Evolutionary conservation across 331 rosid genomes (phyloP), one percentile per base, ranked within the genome.

Genomic region (Telfairia occidentalis): DNA sequence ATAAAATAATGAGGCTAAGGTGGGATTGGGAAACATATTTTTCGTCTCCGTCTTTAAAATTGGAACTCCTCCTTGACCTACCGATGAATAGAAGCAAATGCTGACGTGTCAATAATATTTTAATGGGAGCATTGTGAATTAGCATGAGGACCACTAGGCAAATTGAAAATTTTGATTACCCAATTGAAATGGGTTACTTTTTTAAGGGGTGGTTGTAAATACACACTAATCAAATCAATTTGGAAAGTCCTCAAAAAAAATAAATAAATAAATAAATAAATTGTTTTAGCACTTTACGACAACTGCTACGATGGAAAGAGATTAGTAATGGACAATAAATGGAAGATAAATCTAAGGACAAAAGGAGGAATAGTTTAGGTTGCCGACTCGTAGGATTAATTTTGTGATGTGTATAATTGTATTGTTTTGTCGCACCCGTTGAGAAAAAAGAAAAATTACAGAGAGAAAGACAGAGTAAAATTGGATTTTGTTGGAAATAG

Each of bases 281-380:
- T 43, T 43, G 18, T 32, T 32, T 32, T 32, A 13, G 13, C 21
- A 46, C 53, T 46, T 46, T n/a, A n/a, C 63, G 24, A 18, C 63
- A 55, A 8, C 7, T 55, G 63, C 16, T 4, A 55, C 2, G 9
- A 55, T 54, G 60, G 15, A 55, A 18, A 55, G 49, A 43, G 13
- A 15, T 61, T 60, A 0, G 23, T 61, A 30, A 61, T 63, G 6
- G 18, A 34, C 5, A n/a, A n/a, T 19, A 65, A 4, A 34, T 63
- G 48, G 16, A 8, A 65, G n/a, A 38, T 10, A 3, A 9, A 38
- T n/a, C 9, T 1, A 0, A 65, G 73, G 32, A 66, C 73, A 66
- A 66, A 66, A 34, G 50, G 52, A 23, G 73, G 53, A 66, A 66
- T 23, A 66, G 53, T 11, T 38, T 66, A 40, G 73, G 73, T 66